A percentile compares a stretch with the other conserved stretches of the same genome.
Conservation (phyloP, 495 filamentous ascomycete species). For the Elasticomyces elasticus region DNA sequence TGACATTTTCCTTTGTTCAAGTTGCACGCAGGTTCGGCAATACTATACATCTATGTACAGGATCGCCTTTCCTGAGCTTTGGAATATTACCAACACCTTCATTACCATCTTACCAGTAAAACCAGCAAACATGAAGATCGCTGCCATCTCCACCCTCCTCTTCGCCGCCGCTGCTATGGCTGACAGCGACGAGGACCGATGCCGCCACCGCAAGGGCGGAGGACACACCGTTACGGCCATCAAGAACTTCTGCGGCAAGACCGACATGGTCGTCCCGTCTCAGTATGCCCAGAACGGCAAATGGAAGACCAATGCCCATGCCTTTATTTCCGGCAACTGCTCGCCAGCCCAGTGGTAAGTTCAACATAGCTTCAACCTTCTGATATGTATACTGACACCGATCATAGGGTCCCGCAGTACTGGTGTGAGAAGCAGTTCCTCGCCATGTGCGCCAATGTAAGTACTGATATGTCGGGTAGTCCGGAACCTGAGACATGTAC, state of each 20-base stretch:
- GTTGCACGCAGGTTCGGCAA: too few species aligned
- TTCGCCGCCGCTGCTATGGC: neutral
- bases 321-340: conserved; percentile 2
- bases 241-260: conserved; percentile 1
- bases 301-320: neutral
- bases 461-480: too few species aligned
- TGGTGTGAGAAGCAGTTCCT: conserved; percentile 1
- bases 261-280: conserved; percentile 11
- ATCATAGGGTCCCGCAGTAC: conserved; percentile 8
- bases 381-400: too few species aligned
- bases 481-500: too few species aligned
- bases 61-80: too few species aligned
- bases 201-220: neutral
- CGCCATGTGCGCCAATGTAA: neutral
- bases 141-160: neutral
- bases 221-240: neutral
- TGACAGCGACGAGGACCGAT: neutral
- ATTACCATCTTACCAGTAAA: too few species aligned
- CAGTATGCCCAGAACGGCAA: conserved; percentile 1
- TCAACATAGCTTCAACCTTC: too few species aligned
- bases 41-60: too few species aligned
- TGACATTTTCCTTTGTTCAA: too few species aligned
- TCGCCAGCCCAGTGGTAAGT: conserved; percentile 6
- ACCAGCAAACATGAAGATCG: neutral
- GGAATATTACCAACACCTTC: too few species aligned